These are phyloP conservation scores for Sugiyamaella novakii DNA, from an alignment of 1,139 yeast genomes.

Conservation along the genomic window DNA sequence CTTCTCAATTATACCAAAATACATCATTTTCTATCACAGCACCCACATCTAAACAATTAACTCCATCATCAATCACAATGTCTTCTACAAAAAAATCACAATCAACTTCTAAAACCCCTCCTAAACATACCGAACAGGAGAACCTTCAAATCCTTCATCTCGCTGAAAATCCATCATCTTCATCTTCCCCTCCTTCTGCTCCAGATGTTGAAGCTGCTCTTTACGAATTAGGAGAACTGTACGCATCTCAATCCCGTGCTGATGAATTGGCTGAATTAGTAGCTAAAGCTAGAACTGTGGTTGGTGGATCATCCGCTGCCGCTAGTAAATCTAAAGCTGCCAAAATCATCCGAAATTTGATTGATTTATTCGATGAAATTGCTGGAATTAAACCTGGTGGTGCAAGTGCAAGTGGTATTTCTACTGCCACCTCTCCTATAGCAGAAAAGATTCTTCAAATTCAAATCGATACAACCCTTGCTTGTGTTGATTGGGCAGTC, in stretches of 20 bases:
- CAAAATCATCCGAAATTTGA: conserved; percentile 65
- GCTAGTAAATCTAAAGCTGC: conserved; percentile 81
- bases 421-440: conserved; percentile 45
- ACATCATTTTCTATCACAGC: too few species aligned
- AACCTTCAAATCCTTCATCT: conserved; percentile 13
- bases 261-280: conserved; percentile 63
- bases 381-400: conserved; percentile 14
- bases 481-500: conserved; percentile 86
- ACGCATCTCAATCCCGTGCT: conserved; percentile 44
- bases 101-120: conserved; percentile 9
- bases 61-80: too few species aligned
- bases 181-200: conserved; percentile 2
- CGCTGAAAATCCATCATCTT: conserved; percentile 13
- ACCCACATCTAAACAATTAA: too few species aligned
- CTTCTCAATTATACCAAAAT: neutral
- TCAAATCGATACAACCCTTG: conserved; percentile 74
- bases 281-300: conserved; percentile 65
- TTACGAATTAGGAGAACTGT: conserved; percentile 42
- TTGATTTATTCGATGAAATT: conserved; percentile 74
- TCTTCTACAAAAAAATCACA: neutral
- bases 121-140: conserved; percentile 17
- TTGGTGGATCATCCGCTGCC: conserved; percentile 63
- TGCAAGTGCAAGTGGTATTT: conserved; percentile 16
- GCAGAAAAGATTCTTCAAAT: conserved; percentile 47
- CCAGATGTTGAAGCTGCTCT: conserved; percentile 37